phyloP scores from a whole-genome alignment of 768 basidiomycete genomes.

The Boletus speciosus region DNA sequence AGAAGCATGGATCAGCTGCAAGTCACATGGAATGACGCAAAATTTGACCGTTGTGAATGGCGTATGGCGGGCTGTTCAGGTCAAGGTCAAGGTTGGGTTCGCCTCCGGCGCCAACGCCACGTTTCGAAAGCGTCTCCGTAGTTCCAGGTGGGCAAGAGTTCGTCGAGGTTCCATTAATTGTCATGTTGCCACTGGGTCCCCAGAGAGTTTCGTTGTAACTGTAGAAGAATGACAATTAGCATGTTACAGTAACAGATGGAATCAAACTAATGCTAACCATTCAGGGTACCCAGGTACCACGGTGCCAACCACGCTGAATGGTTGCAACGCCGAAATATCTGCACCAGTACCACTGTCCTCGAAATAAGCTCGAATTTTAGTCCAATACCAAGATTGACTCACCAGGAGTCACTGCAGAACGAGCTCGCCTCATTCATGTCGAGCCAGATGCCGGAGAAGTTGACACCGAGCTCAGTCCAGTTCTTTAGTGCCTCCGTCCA shows the following conservation, averaged over 20 bases:
- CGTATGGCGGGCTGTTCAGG: conserved; percentile 59
- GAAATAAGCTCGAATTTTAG: background rate
- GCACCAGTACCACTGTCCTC: conserved; percentile 44
- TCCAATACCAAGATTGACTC: background rate
- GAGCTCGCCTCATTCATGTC: conserved; percentile 69
- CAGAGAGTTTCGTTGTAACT: conserved; percentile 62
- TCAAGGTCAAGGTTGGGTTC: conserved; percentile 47
- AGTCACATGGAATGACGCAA: background rate
- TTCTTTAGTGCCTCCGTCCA: conserved; percentile 61
- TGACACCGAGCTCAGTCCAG: conserved; percentile 50
- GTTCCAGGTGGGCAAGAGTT: conserved; percentile 33
- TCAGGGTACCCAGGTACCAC: conserved; percentile 61
- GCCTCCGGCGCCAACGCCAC: conserved; percentile 50
- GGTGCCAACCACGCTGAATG: conserved; percentile 51
- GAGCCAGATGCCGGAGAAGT: conserved; percentile 66
- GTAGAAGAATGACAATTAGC: background rate
- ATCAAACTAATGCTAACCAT: conserved; percentile 39
- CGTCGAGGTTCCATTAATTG: conserved; percentile 62
- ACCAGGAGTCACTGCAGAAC: conserved; percentile 63
- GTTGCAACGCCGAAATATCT: conserved; percentile 53
- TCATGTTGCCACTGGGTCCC: conserved; percentile 73
- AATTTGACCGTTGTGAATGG: conserved; percentile 64
- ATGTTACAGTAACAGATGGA: background rate
- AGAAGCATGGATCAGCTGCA: background rate
- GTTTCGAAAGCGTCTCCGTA: conserved; percentile 28